These are phyloP conservation scores for Hemileccinum rubropunctum DNA, from an alignment of 768 basidiomycete species.

Conservation along the genomic window DNA sequence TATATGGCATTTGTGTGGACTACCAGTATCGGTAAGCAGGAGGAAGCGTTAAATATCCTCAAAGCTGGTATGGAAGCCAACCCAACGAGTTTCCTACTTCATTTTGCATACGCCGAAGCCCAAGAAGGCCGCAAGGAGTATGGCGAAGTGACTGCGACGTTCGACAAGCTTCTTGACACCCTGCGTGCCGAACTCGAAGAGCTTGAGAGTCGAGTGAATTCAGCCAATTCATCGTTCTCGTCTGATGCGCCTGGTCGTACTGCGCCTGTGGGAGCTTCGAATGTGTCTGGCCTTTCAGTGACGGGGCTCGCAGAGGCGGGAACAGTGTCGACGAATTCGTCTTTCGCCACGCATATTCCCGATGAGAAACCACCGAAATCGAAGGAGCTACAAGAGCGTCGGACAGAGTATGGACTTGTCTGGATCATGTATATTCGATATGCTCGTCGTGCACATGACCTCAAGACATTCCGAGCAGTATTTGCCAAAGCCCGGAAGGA, in stretches of 20 bases:
- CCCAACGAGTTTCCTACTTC: slow-evolving; percentile 84
- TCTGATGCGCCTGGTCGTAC: slow-evolving; percentile 33
- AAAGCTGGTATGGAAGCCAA: slow-evolving; percentile 88
- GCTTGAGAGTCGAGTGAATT: slow-evolving; percentile 46
- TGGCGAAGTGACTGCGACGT: slow-evolving; percentile 67
- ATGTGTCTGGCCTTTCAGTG: slow-evolving; percentile 4
- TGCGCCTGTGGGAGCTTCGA: slow-evolving; percentile 25
- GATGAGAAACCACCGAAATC: slow-evolving; percentile 53
- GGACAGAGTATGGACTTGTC: slow-evolving; percentile 72
- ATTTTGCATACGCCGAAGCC: slow-evolving; percentile 81
- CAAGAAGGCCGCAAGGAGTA: slow-evolving; percentile 63
- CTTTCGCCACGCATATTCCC: slow-evolving; percentile 48
- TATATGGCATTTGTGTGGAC: slow-evolving; percentile 90
- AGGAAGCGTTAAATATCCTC: slow-evolving; percentile 79
- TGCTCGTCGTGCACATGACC: slow-evolving; percentile 81
- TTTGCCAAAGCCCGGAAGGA: slow-evolving; percentile 83
- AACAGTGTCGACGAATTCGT: slow-evolving; percentile 39
- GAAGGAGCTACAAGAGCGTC: slow-evolving; percentile 52
- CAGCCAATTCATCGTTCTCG: slow-evolving; percentile 37
- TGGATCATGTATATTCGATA: slow-evolving; percentile 95
- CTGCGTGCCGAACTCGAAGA: slow-evolving; percentile 64
- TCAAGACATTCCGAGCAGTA: slow-evolving; percentile 70
- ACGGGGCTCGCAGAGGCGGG: slow-evolving; percentile 29
- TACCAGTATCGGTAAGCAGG: slow-evolving; percentile 66
- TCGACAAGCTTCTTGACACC: slow-evolving; percentile 66